Conservation (phyloP, 2,329 filamentous ascomycete genomes). For the Microsporum audouinii region DNA sequence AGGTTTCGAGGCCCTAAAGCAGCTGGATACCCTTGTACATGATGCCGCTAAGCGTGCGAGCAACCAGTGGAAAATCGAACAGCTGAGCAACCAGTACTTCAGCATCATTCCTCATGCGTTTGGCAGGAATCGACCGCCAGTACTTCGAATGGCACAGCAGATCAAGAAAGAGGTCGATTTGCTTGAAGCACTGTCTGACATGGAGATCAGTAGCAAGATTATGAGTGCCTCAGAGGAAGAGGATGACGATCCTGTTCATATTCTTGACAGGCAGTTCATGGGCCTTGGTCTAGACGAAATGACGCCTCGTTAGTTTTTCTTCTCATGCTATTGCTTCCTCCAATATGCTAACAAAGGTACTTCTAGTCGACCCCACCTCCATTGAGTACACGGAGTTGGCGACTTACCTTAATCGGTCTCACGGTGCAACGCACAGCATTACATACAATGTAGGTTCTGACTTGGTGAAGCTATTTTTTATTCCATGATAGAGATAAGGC, state of each 20-base stretch:
- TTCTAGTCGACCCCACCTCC: constrained; percentile 42
- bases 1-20: constrained; percentile 67
- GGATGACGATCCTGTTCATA: constrained; percentile 43
- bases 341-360: background rate
- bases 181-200: constrained; percentile 69
- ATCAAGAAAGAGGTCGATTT: constrained; percentile 70
- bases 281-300: constrained; percentile 65
- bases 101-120: constrained; percentile 73
- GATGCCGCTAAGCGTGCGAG: constrained; percentile 33
- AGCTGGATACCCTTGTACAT: constrained; percentile 57
- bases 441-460: constrained; percentile 23
- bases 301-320: constrained; percentile 42
- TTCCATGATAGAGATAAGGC: constrained; percentile 5
- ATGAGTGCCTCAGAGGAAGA: constrained; percentile 55
- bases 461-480: too few species aligned
- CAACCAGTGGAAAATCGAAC: constrained; percentile 41
- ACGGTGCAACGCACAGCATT: constrained; percentile 54
- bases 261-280: constrained; percentile 60
- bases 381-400: constrained; percentile 55
- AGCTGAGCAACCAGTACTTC: constrained; percentile 67
- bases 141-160: constrained; percentile 46
- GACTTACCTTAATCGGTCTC: constrained; percentile 55
- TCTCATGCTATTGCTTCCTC: background rate
- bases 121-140: constrained; percentile 58
- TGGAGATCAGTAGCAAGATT: constrained; percentile 70